These are phyloP conservation scores for Cystofilobasidium macerans DNA, from an alignment of 768 basidiomycete genomes.

Conservation along the genomic window DNA sequence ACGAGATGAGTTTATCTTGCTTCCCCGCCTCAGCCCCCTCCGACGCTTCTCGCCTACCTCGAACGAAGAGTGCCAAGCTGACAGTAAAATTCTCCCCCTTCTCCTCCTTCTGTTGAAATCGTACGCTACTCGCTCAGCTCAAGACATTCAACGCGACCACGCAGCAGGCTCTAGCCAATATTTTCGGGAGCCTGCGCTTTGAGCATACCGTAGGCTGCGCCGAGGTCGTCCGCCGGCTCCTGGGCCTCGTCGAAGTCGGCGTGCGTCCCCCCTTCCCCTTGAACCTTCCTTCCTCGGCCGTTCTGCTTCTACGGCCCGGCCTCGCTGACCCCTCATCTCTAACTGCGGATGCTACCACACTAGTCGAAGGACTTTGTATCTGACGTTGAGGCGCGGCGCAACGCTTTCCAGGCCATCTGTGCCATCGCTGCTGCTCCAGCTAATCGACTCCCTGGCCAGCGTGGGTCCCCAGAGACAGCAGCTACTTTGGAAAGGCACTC, in stretches of 20 bases:
- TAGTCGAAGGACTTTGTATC: constrained; percentile 35
- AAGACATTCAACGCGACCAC: constrained; percentile 38
- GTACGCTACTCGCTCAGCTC: constrained; percentile 29
- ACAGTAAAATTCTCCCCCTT: background rate
- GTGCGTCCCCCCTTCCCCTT: constrained; percentile 41
- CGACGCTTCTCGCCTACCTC: too few relatives aligned
- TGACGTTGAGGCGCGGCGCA: constrained; percentile 53
- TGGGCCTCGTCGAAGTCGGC: constrained; percentile 50
- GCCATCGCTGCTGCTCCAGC: constrained; percentile 12
- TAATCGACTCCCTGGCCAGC: background rate
- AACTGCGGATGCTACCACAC: background rate
- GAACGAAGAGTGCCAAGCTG: background rate
- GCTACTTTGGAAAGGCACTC: too few relatives aligned
- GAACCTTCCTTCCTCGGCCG: background rate
- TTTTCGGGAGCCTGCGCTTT: constrained; percentile 62
- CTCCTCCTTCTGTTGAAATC: background rate
- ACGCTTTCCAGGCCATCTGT: constrained; percentile 38
- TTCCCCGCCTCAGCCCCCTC: background rate
- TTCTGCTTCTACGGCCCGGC: background rate
- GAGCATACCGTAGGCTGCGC: constrained; percentile 47
- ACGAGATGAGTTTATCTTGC: constrained; percentile 55
- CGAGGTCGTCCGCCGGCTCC: constrained; percentile 50
- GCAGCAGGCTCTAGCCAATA: constrained; percentile 62
- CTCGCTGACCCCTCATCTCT: background rate
- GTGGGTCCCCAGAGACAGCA: background rate